These are phyloP conservation scores for Aureobasidium sp. DNA, from an alignment of 2,329 filamentous ascomycete species.

Conservation along the genomic window DNA sequence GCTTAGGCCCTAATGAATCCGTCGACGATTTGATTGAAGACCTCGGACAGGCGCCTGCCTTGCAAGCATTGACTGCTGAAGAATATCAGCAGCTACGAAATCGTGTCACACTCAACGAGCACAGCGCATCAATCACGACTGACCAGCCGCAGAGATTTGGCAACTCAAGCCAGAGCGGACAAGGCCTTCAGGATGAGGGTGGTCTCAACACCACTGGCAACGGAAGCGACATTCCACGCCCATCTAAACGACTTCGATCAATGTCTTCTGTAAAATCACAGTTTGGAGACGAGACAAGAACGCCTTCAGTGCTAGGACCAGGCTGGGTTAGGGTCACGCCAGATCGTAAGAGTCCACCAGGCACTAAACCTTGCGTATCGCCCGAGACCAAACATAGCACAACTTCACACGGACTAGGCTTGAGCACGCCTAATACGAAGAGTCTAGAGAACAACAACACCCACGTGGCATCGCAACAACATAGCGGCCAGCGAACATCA, in stretches of 20 bases:
- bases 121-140: neutral
- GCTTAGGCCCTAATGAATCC: neutral
- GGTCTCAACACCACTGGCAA: neutral
- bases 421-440: neutral
- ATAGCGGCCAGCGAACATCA: neutral
- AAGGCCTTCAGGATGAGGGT: neutral
- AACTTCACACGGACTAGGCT: neutral
- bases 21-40: neutral
- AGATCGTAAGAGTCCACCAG: neutral
- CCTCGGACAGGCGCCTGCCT: neutral
- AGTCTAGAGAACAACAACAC: neutral
- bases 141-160: neutral
- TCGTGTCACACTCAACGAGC: too few species aligned
- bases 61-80: neutral
- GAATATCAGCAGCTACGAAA: neutral
- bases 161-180: neutral
- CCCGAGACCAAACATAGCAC: neutral
- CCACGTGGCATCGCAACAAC: neutral
- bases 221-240: neutral
- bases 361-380: neutral
- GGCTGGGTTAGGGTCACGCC: neutral
- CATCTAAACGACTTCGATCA: neutral
- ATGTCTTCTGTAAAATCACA: neutral
- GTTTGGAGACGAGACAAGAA: neutral
- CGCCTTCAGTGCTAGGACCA: neutral